phyloP scores from a whole-genome alignment of 345 rosid genomes.

The Corchorus capsularis region DNA sequence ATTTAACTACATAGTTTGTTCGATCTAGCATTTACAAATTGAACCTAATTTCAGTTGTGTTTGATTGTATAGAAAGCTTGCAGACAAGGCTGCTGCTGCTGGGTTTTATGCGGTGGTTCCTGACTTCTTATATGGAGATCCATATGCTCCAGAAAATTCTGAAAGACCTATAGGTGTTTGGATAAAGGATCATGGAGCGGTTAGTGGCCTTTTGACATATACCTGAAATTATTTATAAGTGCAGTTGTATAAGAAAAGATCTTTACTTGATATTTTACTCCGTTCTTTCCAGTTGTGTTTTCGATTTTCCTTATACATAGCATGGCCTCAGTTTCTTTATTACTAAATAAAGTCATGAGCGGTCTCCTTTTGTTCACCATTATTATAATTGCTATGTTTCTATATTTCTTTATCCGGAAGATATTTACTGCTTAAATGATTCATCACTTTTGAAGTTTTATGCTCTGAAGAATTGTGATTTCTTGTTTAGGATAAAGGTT shows the following conservation, averaged over 20 bases:
- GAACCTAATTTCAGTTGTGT: conserved; percentile 18
- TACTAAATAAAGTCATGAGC: no score
- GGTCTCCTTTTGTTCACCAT: no score
- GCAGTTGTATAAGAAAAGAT: neutral
- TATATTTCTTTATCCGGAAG: neutral
- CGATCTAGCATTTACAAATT: neutral
- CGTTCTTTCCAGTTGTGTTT: neutral
- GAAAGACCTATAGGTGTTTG: conserved; percentile 52
- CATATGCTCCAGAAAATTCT: conserved; percentile 42
- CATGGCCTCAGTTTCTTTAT: neutral
- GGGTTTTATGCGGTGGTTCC: conserved; percentile 75
- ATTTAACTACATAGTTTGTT: neutral
- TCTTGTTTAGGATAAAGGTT: conserved; percentile 60
- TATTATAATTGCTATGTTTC: neutral
- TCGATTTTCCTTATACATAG: neutral
- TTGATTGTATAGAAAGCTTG: conserved; percentile 53
- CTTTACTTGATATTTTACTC: neutral
- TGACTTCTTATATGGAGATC: conserved; percentile 69
- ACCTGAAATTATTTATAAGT: neutral
- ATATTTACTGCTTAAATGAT: neutral
- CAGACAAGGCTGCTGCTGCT: conserved; percentile 76
- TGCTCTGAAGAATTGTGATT: conserved; percentile 6
- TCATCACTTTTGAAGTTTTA: neutral
- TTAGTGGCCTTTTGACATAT: conserved; percentile 36
- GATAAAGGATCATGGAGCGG: conserved; percentile 66